Conservation (phyloP, 108 stramenopile genomes). For the Skeletonema potamos region DNA sequence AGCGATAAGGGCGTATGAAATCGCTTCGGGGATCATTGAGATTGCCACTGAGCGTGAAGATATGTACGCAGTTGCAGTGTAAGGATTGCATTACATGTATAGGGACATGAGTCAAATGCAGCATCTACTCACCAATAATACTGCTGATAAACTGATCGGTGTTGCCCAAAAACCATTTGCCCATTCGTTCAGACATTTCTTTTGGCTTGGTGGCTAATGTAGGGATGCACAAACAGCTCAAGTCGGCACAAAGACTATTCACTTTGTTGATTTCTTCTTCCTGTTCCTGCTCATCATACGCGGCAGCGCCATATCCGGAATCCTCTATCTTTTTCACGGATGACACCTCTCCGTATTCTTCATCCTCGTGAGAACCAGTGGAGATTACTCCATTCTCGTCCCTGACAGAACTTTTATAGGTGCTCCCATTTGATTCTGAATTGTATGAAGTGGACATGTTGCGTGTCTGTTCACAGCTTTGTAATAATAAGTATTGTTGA, state of each 20-base stretch:
- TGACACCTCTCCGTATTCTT: slow-evolving; percentile 1
- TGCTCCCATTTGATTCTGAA: background rate
- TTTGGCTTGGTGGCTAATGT: slow-evolving; percentile 21
- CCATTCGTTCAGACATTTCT: slow-evolving; percentile 18
- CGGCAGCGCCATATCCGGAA: slow-evolving; percentile 1
- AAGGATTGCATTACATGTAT: background rate
- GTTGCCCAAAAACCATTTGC: slow-evolving; percentile 42
- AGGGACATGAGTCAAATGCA: background rate
- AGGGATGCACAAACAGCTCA: slow-evolving; percentile 49
- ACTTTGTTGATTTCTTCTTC: slow-evolving; percentile 10
- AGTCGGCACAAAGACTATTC: slow-evolving; percentile 32
- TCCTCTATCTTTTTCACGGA: slow-evolving; percentile 4
- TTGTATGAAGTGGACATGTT: background rate
- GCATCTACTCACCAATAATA: slow-evolving; percentile 19
- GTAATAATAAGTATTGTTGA: background rate
- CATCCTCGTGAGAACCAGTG: background rate
- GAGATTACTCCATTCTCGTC: background rate
- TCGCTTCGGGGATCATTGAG: slow-evolving; percentile 55
- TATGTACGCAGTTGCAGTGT: background rate
- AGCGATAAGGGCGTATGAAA: slow-evolving; percentile 58
- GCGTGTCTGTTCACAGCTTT: too few relatives aligned
- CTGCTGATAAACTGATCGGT: slow-evolving; percentile 51
- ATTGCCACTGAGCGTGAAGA: slow-evolving; percentile 29
- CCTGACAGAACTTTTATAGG: background rate
- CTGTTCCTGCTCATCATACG: background rate